Percentiles rank a stretch among this genome's conserved stretches.
Evolutionary conservation across 495 filamentous ascomycete genomes (phyloP).

Genomic region (Trichoderma asperelloides): DNA sequence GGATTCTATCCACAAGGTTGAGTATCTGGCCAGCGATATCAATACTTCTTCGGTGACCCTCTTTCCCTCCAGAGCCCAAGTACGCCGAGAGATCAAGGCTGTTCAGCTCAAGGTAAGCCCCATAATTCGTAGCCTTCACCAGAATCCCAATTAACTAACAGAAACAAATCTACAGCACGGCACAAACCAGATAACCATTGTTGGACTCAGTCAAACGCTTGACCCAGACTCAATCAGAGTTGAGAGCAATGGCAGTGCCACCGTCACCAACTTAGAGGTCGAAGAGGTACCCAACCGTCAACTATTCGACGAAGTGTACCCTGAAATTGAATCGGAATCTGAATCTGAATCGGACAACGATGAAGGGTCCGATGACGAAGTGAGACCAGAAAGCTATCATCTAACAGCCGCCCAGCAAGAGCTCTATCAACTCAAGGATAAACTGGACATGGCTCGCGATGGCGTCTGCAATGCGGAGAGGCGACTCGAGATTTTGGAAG

Average conservation of each 20-base stretch:
- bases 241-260: constrained; percentile 52
- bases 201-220: constrained; percentile 54
- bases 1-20: constrained; percentile 29
- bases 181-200: constrained; percentile 53
- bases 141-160: not conserved
- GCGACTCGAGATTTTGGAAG: constrained; percentile 37
- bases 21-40: constrained; percentile 45
- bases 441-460: constrained; percentile 23
- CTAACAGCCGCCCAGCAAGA: constrained; percentile 20
- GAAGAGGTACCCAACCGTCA: constrained; percentile 52
- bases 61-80: constrained; percentile 50
- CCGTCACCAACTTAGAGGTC: constrained; percentile 58
- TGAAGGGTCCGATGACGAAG: constrained; percentile 26
- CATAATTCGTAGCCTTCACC: not conserved
- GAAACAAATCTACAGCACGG: constrained; percentile 37
- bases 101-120: constrained; percentile 44
- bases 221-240: constrained; percentile 64
- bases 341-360: constrained; percentile 22
- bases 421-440: constrained; percentile 19
- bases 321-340: constrained; percentile 35
- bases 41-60: constrained; percentile 52
- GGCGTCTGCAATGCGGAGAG: constrained; percentile 27
- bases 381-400: constrained; percentile 16
- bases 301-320: constrained; percentile 48
- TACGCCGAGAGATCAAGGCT: constrained; percentile 54